Evolutionary conservation across 805 yeast species (phyloP).

Genomic region (Saturnispora silvae): DNA sequence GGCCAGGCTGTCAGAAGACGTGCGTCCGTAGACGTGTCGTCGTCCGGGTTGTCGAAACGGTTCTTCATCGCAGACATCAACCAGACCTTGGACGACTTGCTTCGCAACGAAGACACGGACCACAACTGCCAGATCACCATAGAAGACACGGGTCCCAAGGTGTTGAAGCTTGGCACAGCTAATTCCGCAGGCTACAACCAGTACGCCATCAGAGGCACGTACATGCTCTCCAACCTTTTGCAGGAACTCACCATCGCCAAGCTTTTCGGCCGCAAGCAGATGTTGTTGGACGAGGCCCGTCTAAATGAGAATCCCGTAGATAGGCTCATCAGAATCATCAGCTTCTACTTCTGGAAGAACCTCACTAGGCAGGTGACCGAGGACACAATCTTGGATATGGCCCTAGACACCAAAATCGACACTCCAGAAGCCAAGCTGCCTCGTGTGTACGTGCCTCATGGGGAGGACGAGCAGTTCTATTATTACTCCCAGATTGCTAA

Average conservation of each 20-base stretch:
- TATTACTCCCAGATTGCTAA: constrained; percentile 49
- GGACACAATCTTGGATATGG: constrained; percentile 54
- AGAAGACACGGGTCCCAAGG: constrained; percentile 78
- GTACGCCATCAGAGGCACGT: constrained; percentile 74
- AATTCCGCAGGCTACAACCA: constrained; percentile 73
- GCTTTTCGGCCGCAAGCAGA: constrained; percentile 64
- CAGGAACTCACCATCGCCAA: constrained; percentile 87
- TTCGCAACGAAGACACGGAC: constrained; percentile 78
- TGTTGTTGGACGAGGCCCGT: constrained; percentile 73
- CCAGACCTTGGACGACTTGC: constrained; percentile 54
- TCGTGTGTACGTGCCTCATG: constrained; percentile 66
- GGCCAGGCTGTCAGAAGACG: constrained; percentile 30
- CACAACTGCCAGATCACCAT: constrained; percentile 74
- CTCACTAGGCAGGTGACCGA: constrained; percentile 64
- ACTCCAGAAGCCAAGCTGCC: constrained; percentile 55
- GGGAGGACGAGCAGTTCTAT: constrained; percentile 60
- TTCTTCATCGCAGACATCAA: constrained; percentile 72
- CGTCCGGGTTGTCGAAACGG: constrained; percentile 28
- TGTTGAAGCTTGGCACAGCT: constrained; percentile 69
- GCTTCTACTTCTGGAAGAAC: constrained; percentile 70
- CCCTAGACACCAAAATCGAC: constrained; percentile 65
- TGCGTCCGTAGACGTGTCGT: constrained; percentile 44
- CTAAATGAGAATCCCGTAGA: constrained; percentile 81
- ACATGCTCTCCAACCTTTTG: constrained; percentile 73
- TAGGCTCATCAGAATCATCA: constrained; percentile 61